These are phyloP conservation scores for Inonotus hispidus DNA, from an alignment of 1,284 basidiomycete species.

Conservation along the genomic window DNA sequence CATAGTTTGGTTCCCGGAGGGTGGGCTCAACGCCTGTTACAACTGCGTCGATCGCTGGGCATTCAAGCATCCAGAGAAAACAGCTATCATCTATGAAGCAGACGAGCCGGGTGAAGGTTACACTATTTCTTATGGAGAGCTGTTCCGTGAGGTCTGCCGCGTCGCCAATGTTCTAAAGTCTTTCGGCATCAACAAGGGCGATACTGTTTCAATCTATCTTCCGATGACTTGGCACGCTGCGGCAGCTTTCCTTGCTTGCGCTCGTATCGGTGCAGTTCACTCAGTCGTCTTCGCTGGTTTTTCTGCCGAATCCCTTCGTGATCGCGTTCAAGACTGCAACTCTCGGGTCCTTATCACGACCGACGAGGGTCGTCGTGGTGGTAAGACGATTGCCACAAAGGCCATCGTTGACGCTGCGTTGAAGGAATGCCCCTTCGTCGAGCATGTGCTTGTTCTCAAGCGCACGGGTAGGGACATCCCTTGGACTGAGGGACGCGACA, in stretches of 20 bases:
- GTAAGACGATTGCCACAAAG: conserved; percentile 95
- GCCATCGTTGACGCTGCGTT: conserved; percentile 92
- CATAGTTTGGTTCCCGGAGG: conserved; percentile 94
- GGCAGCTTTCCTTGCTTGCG: conserved; percentile 95
- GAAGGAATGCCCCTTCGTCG: conserved; percentile 79
- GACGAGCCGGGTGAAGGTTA: conserved; percentile 86
- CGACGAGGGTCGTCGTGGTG: conserved; percentile 93
- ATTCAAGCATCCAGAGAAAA: conserved; percentile 87
- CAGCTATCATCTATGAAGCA: conserved; percentile 97
- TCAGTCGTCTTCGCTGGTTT: conserved; percentile 99
- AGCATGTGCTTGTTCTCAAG: conserved; percentile 88
- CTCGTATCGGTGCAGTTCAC: conserved; percentile 95
- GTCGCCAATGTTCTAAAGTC: conserved; percentile 90
- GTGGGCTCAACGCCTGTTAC: conserved; percentile 87
- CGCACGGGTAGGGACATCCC: conserved; percentile 83
- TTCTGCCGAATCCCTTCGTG: conserved; percentile 93
- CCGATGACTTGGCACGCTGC: conserved; percentile 93
- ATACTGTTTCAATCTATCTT: conserved; percentile 88
- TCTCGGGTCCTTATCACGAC: conserved; percentile 91
- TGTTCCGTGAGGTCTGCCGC: conserved; percentile 85
- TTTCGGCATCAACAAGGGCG: conserved; percentile 93
- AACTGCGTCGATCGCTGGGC: conserved; percentile 98
- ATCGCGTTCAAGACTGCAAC: conserved; percentile 88
- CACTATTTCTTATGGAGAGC: conserved; percentile 78
- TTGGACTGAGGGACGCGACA: conserved; percentile 85